Evolutionary conservation across 129 eudicot species (phyloP), one percentile per base, ranked within the genome.

Genomic region (Heracleum sosnowskyi): DNA sequence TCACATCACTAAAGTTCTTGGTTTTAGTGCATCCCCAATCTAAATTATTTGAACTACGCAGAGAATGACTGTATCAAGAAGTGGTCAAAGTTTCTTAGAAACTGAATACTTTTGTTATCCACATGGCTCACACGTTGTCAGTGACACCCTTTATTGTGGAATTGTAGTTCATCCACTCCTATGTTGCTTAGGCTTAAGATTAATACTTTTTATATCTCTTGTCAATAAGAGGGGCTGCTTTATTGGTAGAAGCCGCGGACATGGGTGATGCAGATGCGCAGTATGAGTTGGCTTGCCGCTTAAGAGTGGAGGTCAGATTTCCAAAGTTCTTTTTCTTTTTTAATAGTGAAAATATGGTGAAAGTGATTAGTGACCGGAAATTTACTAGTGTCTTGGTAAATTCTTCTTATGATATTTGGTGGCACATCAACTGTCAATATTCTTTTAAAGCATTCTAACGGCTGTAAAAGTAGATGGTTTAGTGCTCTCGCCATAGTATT

Each of bases 211-310:
- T 51, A 18, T 28, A 81, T 73, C 46, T 69, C 37, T 44, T 79
- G 46, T 86, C 79, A 81, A 34, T 78, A 71, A 93, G 96, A 74
- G 96, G 97, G 76, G 93, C 93, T 88, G 96, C 97, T 71, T 86
- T 93, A 77, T 79, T 94, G 74, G 89, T 91, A 40, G 96, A 94
- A 94, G 96, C 93, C 77, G 97, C 96, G 53, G 90, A 94, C 79
- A 94, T 94, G 97, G 98, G 98, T 39, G 83, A 93, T 83, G 82
- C 96, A 74, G 96, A 93, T 80, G 98, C 98, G 41, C 96, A 82
- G 63, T 91, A 87, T 79, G 98, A 91, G 63, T 69, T 93, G 68
- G 96, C 91, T 81, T 89, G 91, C 87, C 88, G 82, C 57, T 82
- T 91, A 79, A 82, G 98, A 85, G 84, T 89, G 24, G 91, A 91